Conservation (phyloP, 164 flowering plant genomes). For the Vitis vinifera region ASM3070453v1 NC_081805.1:25378501-25379000, state of each 20-base stretch:
- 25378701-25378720: not conserved
- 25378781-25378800: no score
- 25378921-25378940: no score
- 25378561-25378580: not conserved
- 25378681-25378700: not conserved
- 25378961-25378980: no score
- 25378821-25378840: no score
- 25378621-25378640: not conserved
- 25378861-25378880: no score
- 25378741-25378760: not conserved
- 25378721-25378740: not conserved
- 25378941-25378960: no score
- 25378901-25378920: no score
- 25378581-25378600: not conserved
- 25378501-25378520: not conserved
- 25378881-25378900: no score
- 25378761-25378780: not conserved
- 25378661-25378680: not conserved
- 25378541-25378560: not conserved
- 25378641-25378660: not conserved
- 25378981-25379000: no score
- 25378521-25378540: no score
- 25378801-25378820: no score
- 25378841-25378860: no score
- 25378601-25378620: not conserved